phyloP scores from a whole-genome alignment of 257 asterid genomes.

The Penstemon davidsonii region DNA sequence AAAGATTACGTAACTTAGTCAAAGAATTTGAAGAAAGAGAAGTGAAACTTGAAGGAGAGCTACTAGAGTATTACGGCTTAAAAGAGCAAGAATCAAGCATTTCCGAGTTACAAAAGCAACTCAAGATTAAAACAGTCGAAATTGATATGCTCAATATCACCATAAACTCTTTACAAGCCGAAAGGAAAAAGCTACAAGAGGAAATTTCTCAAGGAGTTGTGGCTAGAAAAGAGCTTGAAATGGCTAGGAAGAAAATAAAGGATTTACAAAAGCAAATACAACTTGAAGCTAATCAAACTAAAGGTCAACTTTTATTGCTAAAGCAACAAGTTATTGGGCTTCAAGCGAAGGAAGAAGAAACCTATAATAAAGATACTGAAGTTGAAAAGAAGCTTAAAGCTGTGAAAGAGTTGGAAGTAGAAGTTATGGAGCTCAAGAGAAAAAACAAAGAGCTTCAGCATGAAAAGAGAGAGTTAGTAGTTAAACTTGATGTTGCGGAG shows the following conservation, averaged over 20 bases:
- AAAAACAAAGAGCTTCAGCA: constrained; percentile 91
- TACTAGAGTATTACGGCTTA: constrained; percentile 82
- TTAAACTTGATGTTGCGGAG: constrained; percentile 79
- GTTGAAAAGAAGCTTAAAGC: constrained; percentile 82
- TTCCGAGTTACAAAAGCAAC: constrained; percentile 77
- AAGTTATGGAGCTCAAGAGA: constrained; percentile 87
- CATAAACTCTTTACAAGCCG: constrained; percentile 73
- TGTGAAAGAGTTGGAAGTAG: constrained; percentile 76
- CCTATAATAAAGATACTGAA: constrained; percentile 54
- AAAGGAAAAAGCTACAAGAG: constrained; percentile 90
- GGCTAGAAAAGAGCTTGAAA: constrained; percentile 70
- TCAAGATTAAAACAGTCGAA: constrained; percentile 79
- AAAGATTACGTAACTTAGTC: constrained; percentile 65
- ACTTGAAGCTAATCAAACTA: constrained; percentile 88
- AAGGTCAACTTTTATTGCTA: constrained; percentile 80
- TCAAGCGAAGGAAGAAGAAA: constrained; percentile 79
- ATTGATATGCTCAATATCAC: constrained; percentile 86
- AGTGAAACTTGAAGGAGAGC: constrained; percentile 92
- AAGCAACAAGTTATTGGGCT: constrained; percentile 89
- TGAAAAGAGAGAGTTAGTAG: constrained; percentile 77
- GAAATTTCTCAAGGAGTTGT: constrained; percentile 66
- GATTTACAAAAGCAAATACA: constrained; percentile 88
- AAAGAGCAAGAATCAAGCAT: constrained; percentile 86
- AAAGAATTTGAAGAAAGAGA: constrained; percentile 87
- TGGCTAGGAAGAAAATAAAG: constrained; percentile 70